Evolutionary conservation across 345 rosid species (phyloP).

Genomic region (Salix dunnii): DNA sequence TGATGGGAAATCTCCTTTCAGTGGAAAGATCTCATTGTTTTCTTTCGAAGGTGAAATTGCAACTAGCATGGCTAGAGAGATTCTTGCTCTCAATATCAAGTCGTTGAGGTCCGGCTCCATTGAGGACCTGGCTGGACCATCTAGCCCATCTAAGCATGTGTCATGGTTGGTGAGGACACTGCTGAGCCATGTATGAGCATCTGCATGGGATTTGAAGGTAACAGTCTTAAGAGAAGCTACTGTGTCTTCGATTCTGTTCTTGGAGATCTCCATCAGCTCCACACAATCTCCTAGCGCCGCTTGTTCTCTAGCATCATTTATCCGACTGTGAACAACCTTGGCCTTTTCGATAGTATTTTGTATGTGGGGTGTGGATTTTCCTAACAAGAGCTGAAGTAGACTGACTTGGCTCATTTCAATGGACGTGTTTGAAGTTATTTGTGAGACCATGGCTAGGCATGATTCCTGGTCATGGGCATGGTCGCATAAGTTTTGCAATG

Average conservation of each 20-base stretch:
- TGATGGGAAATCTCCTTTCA: constrained; percentile 13
- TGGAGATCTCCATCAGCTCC: constrained; percentile 57
- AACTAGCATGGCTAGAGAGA: constrained; percentile 13
- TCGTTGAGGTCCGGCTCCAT: constrained; percentile 13
- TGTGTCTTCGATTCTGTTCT: constrained; percentile 31
- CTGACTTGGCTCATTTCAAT: constrained; percentile 18
- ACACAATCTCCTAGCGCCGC: constrained; percentile 45
- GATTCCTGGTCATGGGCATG: constrained; percentile 2
- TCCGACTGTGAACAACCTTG: constrained; percentile 9
- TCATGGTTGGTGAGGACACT: constrained; percentile 21
- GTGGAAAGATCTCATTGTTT: not conserved
- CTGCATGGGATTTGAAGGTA: not conserved
- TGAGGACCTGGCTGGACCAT: not conserved
- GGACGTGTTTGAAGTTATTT: constrained; percentile 24
- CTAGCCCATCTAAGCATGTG: constrained; percentile 18
- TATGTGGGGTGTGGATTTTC: constrained; percentile 27
- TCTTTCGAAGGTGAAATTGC: constrained; percentile 1
- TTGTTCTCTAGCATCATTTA: constrained; percentile 39
- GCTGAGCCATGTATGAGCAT: constrained; percentile 22
- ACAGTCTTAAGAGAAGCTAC: constrained; percentile 3
- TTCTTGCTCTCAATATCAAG: constrained; percentile 6
- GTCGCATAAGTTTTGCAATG: not conserved
- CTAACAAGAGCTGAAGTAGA: constrained; percentile 34
- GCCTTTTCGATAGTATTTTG: constrained; percentile 21
- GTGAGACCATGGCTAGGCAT: constrained; percentile 40